A percentile compares a stretch with the other conserved stretches of the same genome.
Conservation (phyloP, 2,329 filamentous ascomycete genomes). For the Phaeosphaeria sp. region DNA sequence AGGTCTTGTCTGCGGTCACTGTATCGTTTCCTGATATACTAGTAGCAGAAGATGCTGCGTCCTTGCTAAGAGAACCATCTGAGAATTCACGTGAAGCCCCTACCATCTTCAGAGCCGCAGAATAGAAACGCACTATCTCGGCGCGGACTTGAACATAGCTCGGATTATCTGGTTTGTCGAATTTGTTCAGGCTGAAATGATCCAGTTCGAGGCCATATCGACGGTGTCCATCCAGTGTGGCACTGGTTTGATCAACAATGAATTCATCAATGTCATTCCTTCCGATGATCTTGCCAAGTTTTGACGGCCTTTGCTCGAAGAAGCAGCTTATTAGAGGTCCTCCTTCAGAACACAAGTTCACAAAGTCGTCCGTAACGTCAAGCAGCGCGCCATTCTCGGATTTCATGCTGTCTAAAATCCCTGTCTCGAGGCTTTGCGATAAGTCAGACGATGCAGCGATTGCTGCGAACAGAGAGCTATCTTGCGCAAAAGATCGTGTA, state of each 20-base stretch:
- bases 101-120: not conserved
- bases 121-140: not conserved
- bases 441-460: conserved; percentile 4
- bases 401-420: not conserved
- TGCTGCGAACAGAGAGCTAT: conserved; percentile 1
- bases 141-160: conserved; percentile 2
- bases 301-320: not conserved
- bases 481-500: not conserved
- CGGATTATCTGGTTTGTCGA: not conserved
- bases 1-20: too few relatives aligned
- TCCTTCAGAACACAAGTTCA: not conserved
- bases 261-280: conserved; percentile 1
- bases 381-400: not conserved
- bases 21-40: not conserved
- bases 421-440: not conserved
- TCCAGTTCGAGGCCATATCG: conserved; percentile 1
- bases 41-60: not conserved
- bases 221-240: conserved; percentile 1
- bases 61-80: not conserved
- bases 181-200: conserved; percentile 5
- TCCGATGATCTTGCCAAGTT: conserved; percentile 1
- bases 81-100: not conserved
- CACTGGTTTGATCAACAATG: not conserved
- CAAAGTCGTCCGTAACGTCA: conserved; percentile 1
- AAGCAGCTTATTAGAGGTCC: conserved; percentile 2